Evolutionary conservation across 1,284 basidiomycete genomes (phyloP).

Genomic region (Trichosporon sp.): DNA sequence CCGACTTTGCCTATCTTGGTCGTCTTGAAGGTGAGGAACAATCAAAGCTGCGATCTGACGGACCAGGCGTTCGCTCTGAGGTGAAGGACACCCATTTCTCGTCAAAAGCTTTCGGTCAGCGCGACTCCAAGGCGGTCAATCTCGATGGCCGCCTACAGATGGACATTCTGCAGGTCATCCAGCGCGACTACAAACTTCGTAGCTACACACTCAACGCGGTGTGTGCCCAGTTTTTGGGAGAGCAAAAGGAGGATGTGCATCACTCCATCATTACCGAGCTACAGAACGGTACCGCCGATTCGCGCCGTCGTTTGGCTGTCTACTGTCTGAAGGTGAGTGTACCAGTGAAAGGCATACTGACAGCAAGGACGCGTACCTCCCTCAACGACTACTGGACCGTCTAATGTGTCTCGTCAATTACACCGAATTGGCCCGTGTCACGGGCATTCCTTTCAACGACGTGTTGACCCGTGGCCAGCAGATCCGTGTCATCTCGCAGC

Average conservation of each 20-base stretch:
- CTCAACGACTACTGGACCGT: conserved; percentile 89
- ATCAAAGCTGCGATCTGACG: background rate
- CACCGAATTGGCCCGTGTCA: conserved; percentile 92
- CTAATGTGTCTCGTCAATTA: conserved; percentile 98
- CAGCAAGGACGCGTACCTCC: conserved; percentile 86
- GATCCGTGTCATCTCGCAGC: conserved; percentile 92
- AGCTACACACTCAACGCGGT: conserved; percentile 95
- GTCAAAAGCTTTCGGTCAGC: conserved; percentile 91
- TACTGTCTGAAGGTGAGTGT: conserved; percentile 85
- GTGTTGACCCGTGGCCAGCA: conserved; percentile 88
- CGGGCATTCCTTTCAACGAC: conserved; percentile 96
- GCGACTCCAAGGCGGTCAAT: conserved; percentile 87
- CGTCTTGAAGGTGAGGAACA: conserved; percentile 67
- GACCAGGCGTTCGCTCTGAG: conserved; percentile 70
- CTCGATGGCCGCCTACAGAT: conserved; percentile 89
- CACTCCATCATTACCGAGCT: conserved; percentile 95
- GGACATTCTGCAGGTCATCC: conserved; percentile 93
- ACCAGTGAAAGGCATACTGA: background rate
- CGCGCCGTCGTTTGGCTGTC: conserved; percentile 82
- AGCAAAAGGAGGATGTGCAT: conserved; percentile 97
- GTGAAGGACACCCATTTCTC: conserved; percentile 92
- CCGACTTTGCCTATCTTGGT: conserved; percentile 75
- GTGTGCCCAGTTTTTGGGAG: conserved; percentile 90
- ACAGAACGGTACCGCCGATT: conserved; percentile 91
- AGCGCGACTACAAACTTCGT: conserved; percentile 90